Evolutionary conservation across 306 rosid genomes (phyloP), one percentile per base, ranked within the genome.

Genomic region (Herpetospermum pedunculosum): DNA sequence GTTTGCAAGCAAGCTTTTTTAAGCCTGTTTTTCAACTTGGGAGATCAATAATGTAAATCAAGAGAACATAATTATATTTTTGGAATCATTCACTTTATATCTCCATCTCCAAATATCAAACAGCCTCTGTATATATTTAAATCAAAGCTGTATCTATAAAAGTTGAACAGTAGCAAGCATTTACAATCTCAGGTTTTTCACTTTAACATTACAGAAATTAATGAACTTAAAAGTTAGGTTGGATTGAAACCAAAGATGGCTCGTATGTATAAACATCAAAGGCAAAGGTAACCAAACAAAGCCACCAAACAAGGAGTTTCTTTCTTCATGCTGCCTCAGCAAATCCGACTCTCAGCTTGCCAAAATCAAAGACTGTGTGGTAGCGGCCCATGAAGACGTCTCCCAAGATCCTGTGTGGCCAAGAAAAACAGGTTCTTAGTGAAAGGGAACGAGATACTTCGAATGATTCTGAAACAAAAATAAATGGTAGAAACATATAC

Each of bases 371-470:
- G 57, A 89, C 86, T 0, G 98, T 93, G 75, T 93, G 97, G 83
- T 93, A 93, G 41, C 81, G 87, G 16, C 98, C 97, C 98, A 93
- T 86, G 88, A 93, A 93, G 79, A 93, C 15, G 48, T 93, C 98
- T 76, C 98, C 98, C 75, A 93, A 81, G 82, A 94, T 91, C 98
- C 98, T 94, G 83, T 94, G 83, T 13, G 12, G 5, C 28, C 76
- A 72, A 74, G 48, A 60, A 53, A 41, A 77, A 75, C 28, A 79
- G 60, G 80, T 76, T 55, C 77, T 70, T 16, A 63, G 80, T 50
- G 75, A 75, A 78, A 57, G 52, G 63, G 7, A 34, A 34, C 3
- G 12, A 4, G 12, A 4, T 35, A 19, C 16, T 69, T 69, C 44
- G 38, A 43, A 6, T 23, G 53, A 44, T 15, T 44, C 26, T 41